These are phyloP conservation scores for Pichia kudriavzevii DNA, from an alignment of 1,139 yeast species.

Conservation along the genomic window DNA sequence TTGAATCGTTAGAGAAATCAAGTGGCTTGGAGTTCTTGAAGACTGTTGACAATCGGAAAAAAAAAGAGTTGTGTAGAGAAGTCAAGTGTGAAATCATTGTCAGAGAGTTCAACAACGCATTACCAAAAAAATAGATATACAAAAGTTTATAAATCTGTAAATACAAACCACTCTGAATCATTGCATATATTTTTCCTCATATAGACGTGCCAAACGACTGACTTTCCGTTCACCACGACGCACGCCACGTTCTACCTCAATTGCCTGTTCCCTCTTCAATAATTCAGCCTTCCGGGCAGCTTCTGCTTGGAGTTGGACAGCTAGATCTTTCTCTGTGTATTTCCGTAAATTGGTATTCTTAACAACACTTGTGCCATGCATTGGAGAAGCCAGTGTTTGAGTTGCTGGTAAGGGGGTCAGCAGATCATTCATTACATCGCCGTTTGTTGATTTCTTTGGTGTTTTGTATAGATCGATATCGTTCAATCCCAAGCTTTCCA, in stretches of 20 bases:
- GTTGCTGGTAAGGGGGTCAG: conserved; percentile 4
- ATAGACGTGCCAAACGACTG: conserved; percentile 42
- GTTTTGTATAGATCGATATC: too few species aligned
- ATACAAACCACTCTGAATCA: too few species aligned
- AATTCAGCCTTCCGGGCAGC: conserved; percentile 6
- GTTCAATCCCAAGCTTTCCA: too few species aligned
- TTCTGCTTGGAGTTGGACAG: conserved; percentile 20
- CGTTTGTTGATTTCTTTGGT: neutral
- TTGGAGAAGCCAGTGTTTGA: too few species aligned
- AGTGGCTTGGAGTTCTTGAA: conserved; percentile 78
- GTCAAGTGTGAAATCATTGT: conserved; percentile 73
- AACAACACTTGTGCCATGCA: too few species aligned
- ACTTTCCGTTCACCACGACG: conserved; percentile 37
- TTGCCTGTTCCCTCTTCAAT: conserved; percentile 11
- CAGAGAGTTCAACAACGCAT: conserved; percentile 55
- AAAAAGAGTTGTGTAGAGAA: conserved; percentile 69
- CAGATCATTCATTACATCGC: neutral
- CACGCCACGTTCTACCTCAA: conserved; percentile 14
- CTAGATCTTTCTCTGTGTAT: conserved; percentile 26
- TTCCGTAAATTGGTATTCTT: conserved; percentile 21
- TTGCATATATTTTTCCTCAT: conserved; percentile 38
- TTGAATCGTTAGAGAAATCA: conserved; percentile 80
- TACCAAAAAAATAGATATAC: conserved; percentile 12
- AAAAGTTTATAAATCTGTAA: neutral
- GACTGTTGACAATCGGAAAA: conserved; percentile 52